Conservation (phyloP, 2,329 filamentous ascomycete genomes). For the Malbranchea zuffiana region DNA sequence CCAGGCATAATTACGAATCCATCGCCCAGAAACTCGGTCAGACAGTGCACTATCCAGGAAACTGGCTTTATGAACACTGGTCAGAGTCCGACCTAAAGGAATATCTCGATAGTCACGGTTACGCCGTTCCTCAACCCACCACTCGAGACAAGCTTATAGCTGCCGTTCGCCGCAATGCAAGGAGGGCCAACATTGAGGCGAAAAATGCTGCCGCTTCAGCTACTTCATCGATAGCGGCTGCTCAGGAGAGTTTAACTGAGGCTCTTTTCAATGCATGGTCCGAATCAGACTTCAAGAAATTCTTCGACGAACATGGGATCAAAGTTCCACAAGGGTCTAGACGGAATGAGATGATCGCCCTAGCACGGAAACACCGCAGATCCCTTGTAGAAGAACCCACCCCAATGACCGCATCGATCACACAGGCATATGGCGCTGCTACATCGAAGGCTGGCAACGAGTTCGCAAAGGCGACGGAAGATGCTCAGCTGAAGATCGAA, state of each 20-base stretch:
- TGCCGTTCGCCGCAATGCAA: conserved; percentile 79
- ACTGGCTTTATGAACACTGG: conserved; percentile 91
- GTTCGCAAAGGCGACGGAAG: conserved; percentile 64
- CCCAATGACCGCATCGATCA: conserved; percentile 30
- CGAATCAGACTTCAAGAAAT: conserved; percentile 81
- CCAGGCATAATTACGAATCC: conserved; percentile 69
- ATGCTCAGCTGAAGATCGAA: conserved; percentile 50
- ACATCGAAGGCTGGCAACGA: conserved; percentile 66
- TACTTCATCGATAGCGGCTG: conserved; percentile 54
- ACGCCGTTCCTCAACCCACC: conserved; percentile 73
- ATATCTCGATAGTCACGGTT: conserved; percentile 81
- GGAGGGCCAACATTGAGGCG: conserved; percentile 60
- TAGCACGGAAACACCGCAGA: conserved; percentile 77
- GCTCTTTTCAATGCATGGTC: conserved; percentile 82
- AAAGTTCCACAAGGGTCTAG: conserved; percentile 85
- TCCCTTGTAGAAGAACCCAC: conserved; percentile 36
- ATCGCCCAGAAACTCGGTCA: conserved; percentile 66
- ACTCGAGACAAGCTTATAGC: conserved; percentile 82
- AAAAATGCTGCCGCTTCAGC: conserved; percentile 51
- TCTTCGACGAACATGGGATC: conserved; percentile 82
- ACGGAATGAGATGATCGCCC: conserved; percentile 75
- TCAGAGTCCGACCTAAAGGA: conserved; percentile 86
- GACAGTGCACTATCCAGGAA: conserved; percentile 73
- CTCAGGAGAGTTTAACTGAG: conserved; percentile 67
- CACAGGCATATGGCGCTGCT: conserved; percentile 52